phyloP scores from a whole-genome alignment of 2,329 filamentous ascomycete genomes.

The Davidsoniella virescens region DNA sequence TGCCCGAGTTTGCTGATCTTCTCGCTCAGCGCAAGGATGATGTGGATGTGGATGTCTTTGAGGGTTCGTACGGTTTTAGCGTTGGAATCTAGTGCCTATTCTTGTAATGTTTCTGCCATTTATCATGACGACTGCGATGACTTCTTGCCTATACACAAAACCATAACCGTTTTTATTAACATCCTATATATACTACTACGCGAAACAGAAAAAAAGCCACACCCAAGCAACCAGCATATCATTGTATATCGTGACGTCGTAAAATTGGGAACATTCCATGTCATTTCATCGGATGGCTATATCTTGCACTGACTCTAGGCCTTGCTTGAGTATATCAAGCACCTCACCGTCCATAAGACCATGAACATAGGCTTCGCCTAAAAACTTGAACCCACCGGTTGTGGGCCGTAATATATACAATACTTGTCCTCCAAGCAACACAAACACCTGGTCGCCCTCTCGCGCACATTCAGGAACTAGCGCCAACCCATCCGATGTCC shows the following conservation, averaged over 20 bases:
- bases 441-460: slow-evolving; percentile 15
- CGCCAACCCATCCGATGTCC: slow-evolving; percentile 13
- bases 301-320: slow-evolving; percentile 11
- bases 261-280: background rate
- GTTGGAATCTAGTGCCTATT: slow-evolving; percentile 23
- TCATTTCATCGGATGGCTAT: slow-evolving; percentile 12
- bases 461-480: slow-evolving; percentile 13
- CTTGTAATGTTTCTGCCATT: no score
- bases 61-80: slow-evolving; percentile 43
- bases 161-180: no score
- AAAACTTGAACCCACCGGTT: slow-evolving; percentile 14
- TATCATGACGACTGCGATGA: no score
- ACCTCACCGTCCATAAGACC: slow-evolving; percentile 18
- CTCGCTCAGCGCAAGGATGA: slow-evolving; percentile 33
- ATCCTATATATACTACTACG: background rate
- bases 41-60: slow-evolving; percentile 37
- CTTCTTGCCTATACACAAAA: no score
- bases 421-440: slow-evolving; percentile 15
- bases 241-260: background rate
- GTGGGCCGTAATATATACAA: slow-evolving; percentile 14
- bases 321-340: slow-evolving; percentile 13
- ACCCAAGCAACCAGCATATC: background rate
- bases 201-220: background rate
- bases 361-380: slow-evolving; percentile 18
- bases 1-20: slow-evolving; percentile 39